Percentiles rank a stretch among this genome's conserved stretches.
Evolutionary conservation across 352 stramenopile genomes (phyloP).

Genomic region (Pythium biforme): DNA sequence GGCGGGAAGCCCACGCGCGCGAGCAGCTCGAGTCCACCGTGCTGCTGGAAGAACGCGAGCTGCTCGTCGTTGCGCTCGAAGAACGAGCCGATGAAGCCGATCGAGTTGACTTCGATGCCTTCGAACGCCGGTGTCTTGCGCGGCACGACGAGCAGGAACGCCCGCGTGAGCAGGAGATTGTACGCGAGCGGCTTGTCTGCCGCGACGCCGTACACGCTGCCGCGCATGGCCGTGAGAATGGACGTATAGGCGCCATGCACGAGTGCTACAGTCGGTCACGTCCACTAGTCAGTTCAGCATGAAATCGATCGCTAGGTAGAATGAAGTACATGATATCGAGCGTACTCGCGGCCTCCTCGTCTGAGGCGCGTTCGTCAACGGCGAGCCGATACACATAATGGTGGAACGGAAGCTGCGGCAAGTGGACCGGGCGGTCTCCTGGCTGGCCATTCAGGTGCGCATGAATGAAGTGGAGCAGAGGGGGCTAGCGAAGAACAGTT

Average conservation of each 20-base stretch:
- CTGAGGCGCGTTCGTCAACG: slow-evolving; percentile 34
- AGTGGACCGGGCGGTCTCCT: slow-evolving; percentile 41
- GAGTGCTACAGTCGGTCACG: slow-evolving; percentile 24
- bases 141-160: slow-evolving; percentile 72
- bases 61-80: slow-evolving; percentile 68
- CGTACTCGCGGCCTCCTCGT: slow-evolving; percentile 43
- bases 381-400: slow-evolving; percentile 73
- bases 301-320: neutral
- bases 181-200: slow-evolving; percentile 51
- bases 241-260: slow-evolving; percentile 47
- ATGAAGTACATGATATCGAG: no score
- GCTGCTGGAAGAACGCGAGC: slow-evolving; percentile 46
- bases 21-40: slow-evolving; percentile 59
- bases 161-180: slow-evolving; percentile 74
- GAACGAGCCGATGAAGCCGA: slow-evolving; percentile 82
- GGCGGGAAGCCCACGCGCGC: slow-evolving; percentile 61
- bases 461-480: slow-evolving; percentile 73
- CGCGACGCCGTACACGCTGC: slow-evolving; percentile 27
- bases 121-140: slow-evolving; percentile 48
- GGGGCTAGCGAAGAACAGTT: slow-evolving; percentile 39
- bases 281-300: slow-evolving; percentile 10
- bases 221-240: slow-evolving; percentile 49
- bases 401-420: slow-evolving; percentile 65
- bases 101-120: slow-evolving; percentile 83
- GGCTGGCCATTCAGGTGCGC: slow-evolving; percentile 40